These are phyloP conservation scores for Fusarium coicis DNA, from an alignment of 2,329 filamentous ascomycete genomes.

Conservation along the genomic window DNA sequence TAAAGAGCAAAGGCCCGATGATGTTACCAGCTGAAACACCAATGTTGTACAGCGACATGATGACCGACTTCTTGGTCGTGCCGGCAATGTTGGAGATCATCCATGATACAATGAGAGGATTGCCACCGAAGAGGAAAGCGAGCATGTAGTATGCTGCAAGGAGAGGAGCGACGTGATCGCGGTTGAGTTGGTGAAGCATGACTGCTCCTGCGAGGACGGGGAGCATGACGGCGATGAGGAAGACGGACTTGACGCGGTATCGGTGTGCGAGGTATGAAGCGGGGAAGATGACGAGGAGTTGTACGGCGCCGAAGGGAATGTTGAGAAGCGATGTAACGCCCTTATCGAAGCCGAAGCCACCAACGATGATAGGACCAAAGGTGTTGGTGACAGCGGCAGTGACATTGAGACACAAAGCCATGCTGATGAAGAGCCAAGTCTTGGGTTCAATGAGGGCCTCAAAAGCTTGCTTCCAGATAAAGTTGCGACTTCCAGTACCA, in stretches of 20 bases:
- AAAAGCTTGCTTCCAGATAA: slow-evolving; percentile 73
- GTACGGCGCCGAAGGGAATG: slow-evolving; percentile 73
- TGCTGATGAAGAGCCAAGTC: slow-evolving; percentile 68
- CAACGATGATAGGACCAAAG: slow-evolving; percentile 72
- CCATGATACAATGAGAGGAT: slow-evolving; percentile 75
- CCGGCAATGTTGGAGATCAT: slow-evolving; percentile 76
- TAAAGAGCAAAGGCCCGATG: slow-evolving; percentile 72
- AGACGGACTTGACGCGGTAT: slow-evolving; percentile 65
- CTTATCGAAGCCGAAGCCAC: slow-evolving; percentile 68
- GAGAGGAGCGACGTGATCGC: slow-evolving; percentile 54
- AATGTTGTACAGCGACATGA: slow-evolving; percentile 73
- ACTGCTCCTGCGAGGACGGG: slow-evolving; percentile 70
- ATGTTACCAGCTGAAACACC: slow-evolving; percentile 73
- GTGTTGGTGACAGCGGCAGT: slow-evolving; percentile 71
- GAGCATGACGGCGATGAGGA: slow-evolving; percentile 64
- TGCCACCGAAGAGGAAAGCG: slow-evolving; percentile 73
- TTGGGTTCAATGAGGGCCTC: slow-evolving; percentile 61
- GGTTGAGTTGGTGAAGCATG: slow-evolving; percentile 65
- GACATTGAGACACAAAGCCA: slow-evolving; percentile 72
- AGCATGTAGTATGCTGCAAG: slow-evolving; percentile 73
- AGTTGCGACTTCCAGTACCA: slow-evolving; percentile 76
- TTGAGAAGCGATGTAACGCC: slow-evolving; percentile 69
- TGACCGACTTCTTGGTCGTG: slow-evolving; percentile 72
- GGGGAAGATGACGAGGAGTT: slow-evolving; percentile 68
- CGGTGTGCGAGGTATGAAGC: slow-evolving; percentile 68